Conservation (phyloP, 2,329 filamentous ascomycete species). For the Clonostachys rhizophaga region DNA sequence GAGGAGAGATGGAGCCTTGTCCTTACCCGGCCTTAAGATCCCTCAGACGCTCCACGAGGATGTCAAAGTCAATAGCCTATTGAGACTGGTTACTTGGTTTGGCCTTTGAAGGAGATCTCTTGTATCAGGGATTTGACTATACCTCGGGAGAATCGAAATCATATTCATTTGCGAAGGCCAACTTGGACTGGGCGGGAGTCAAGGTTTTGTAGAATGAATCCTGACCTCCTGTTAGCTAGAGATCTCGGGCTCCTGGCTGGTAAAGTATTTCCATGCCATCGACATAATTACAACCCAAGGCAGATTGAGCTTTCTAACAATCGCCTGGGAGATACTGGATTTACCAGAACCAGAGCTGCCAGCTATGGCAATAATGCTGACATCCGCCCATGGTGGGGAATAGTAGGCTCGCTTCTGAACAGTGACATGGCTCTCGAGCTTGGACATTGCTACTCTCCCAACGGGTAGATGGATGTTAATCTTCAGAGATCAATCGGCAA, state of each 20-base stretch:
- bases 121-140: constrained; percentile 7
- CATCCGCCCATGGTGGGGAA: constrained; percentile 90
- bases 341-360: constrained; percentile 94
- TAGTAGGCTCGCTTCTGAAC: constrained; percentile 67
- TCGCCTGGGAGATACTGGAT: constrained; percentile 87
- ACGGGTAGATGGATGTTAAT: not conserved
- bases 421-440: constrained; percentile 35
- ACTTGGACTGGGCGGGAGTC: constrained; percentile 69
- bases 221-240: constrained; percentile 36
- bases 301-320: constrained; percentile 82
- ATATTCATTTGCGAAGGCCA: constrained; percentile 86
- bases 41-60: constrained; percentile 70
- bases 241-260: not conserved
- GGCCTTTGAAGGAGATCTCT: not conserved
- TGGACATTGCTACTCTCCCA: constrained; percentile 12
- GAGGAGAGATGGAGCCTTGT: not conserved
- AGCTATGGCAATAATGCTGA: constrained; percentile 94
- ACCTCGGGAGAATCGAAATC: constrained; percentile 90
- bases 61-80: constrained; percentile 86
- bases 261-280: constrained; percentile 58
- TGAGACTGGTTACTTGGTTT: not conserved
- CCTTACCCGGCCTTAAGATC: constrained; percentile 88
- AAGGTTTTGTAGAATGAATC: constrained; percentile 97
- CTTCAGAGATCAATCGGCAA: no score
- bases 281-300: constrained; percentile 98